Conservation (phyloP, 129 eudicot genomes). For the Flaveria bidentis region DNA sequence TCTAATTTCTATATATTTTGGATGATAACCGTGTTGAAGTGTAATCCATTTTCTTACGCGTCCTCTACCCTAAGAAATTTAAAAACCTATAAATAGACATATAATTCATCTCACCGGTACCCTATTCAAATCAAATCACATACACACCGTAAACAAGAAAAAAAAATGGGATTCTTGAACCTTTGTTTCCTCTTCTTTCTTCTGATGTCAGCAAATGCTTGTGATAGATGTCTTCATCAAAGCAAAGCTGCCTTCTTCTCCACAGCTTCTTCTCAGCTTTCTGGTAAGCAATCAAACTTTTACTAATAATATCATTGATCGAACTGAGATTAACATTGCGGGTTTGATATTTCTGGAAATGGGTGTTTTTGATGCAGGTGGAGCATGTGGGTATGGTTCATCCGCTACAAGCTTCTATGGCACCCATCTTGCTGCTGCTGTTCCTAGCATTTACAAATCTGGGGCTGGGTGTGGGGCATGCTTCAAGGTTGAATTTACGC, state of each 20-base stretch:
- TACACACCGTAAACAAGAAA: not conserved
- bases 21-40: constrained; percentile 29
- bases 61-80: not conserved
- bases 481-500: constrained; percentile 42
- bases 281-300: constrained; percentile 43
- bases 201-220: constrained; percentile 52
- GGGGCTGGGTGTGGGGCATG: constrained; percentile 98
- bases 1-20: too few relatives aligned
- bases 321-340: too few relatives aligned
- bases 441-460: constrained; percentile 58
- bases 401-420: constrained; percentile 52
- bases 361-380: constrained; percentile 60
- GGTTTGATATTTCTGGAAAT: not conserved
- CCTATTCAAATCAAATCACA: not conserved
- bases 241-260: constrained; percentile 65
- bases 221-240: constrained; percentile 66
- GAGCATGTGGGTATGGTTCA: constrained; percentile 90
- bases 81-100: constrained; percentile 33
- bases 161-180: not conserved
- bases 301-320: too few relatives aligned
- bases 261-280: constrained; percentile 49
- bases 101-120: constrained; percentile 7
- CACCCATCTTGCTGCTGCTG: constrained; percentile 75
- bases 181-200: constrained; percentile 25
- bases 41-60: constrained; percentile 34